Conservation (phyloP, 108 stramenopile genomes). For the Seminavis robusta region DNA sequence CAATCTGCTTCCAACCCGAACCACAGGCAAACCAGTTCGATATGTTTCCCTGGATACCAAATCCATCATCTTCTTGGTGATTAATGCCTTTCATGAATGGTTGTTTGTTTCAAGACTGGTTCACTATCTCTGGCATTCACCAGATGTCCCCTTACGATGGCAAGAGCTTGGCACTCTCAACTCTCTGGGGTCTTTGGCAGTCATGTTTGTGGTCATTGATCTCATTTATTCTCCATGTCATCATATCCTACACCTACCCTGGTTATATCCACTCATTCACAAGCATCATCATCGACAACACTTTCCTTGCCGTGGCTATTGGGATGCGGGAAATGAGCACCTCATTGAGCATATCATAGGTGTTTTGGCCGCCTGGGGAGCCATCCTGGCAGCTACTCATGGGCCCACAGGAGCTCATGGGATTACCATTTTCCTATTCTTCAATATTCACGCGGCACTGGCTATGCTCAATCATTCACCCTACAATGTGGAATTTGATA, state of each 20-base stretch:
- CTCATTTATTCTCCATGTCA: conserved; percentile 81
- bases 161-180: conserved; percentile 53
- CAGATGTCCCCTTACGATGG: conserved; percentile 31
- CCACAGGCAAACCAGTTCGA: conserved; percentile 40
- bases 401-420: conserved; percentile 51
- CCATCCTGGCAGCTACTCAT: conserved; percentile 36
- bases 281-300: too few species aligned
- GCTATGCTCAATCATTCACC: conserved; percentile 77
- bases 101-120: conserved; percentile 77
- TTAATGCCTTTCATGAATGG: conserved; percentile 84
- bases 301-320: conserved; percentile 83
- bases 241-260: conserved; percentile 74
- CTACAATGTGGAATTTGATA: conserved; percentile 51
- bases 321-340: conserved; percentile 93
- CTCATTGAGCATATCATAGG: conserved; percentile 88
- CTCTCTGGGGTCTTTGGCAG: conserved; percentile 62
- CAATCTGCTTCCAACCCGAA: conserved; percentile 60
- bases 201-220: conserved; percentile 85
- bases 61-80: conserved; percentile 57
- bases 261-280: conserved; percentile 78
- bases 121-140: conserved; percentile 53
- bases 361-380: conserved; percentile 45
- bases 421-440: conserved; percentile 51
- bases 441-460: conserved; percentile 70
- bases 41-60: conserved; percentile 48